These are phyloP conservation scores for Cicer arietinum DNA, from an alignment of 306 rosid species.

Conservation along the genomic window DNA sequence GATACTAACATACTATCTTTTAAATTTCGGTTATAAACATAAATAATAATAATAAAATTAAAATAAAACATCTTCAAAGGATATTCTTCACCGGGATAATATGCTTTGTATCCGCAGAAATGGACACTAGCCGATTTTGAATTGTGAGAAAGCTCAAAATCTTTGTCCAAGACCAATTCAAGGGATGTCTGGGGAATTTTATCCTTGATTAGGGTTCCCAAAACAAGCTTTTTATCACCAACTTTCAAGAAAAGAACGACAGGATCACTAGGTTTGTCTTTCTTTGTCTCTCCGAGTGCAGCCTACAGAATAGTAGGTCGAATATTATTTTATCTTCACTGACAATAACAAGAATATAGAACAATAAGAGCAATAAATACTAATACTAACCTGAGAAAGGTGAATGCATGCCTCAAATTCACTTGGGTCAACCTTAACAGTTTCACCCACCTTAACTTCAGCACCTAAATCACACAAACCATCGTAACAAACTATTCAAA, in stretches of 20 bases:
- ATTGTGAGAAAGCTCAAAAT: conserved; percentile 84
- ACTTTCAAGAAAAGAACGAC: conserved; percentile 56
- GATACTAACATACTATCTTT: not conserved
- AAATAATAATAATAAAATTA: not conserved
- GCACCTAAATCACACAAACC: conserved; percentile 54
- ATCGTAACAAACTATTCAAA: too few species aligned
- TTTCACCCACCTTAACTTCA: conserved; percentile 86
- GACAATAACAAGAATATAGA: not conserved
- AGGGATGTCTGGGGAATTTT: conserved; percentile 72
- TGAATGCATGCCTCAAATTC: conserved; percentile 53
- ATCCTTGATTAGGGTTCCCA: conserved; percentile 69
- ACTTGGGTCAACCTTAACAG: conserved; percentile 54
- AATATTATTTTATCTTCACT: not conserved
- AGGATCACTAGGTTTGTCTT: conserved; percentile 59
- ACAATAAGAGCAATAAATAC: not conserved
- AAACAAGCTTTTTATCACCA: conserved; percentile 68
- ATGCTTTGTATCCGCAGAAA: conserved; percentile 73
- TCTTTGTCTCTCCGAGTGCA: conserved; percentile 76
- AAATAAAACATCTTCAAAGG: conserved; percentile 54
- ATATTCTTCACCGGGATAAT: conserved; percentile 52
- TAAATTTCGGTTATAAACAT: not conserved
- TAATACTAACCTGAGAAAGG: conserved; percentile 76
- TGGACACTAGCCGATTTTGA: conserved; percentile 67
- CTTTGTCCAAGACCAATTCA: conserved; percentile 81
- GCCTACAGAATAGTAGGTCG: conserved; percentile 51